Percentiles rank a stretch among this genome's conserved stretches.
Evolutionary conservation across 1,284 basidiomycete genomes (phyloP).

Genomic region (Coniophora puteana): DNA sequence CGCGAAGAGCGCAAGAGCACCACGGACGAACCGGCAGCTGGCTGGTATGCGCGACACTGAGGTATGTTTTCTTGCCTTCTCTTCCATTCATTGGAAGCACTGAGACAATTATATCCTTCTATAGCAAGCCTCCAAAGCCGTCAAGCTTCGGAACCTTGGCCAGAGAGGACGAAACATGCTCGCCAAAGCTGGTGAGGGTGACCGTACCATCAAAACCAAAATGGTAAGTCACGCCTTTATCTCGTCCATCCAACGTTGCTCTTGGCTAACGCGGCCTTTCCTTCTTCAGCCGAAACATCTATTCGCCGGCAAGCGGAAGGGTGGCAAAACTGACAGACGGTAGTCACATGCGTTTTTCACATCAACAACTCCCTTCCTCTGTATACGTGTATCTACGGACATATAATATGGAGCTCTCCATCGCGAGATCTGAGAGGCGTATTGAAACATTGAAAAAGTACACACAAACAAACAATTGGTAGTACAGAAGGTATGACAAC

Average conservation of each 20-base stretch:
- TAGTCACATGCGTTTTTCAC: no score
- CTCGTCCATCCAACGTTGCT: conserved; percentile 7
- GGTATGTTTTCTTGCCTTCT: conserved; percentile 38
- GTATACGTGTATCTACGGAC: no score
- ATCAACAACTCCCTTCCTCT: no score
- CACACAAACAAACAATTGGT: no score
- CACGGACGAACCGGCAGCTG: conserved; percentile 68
- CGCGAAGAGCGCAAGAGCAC: conserved; percentile 48
- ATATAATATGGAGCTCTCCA: no score
- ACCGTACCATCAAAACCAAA: conserved; percentile 77
- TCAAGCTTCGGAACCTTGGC: conserved; percentile 78
- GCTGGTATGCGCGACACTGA: conserved; percentile 77
- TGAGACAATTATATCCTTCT: conserved; percentile 1
- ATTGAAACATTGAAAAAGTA: no score
- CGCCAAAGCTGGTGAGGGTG: conserved; percentile 87
- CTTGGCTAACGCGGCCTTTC: conserved; percentile 11
- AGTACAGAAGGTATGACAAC: no score
- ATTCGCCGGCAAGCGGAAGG: conserved; percentile 86
- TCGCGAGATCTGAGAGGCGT: no score
- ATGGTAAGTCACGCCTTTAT: conserved; percentile 53
- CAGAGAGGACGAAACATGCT: conserved; percentile 84
- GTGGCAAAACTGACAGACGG: conserved; percentile 81
- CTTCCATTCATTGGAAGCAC: no score
- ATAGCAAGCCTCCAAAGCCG: conserved; percentile 77
- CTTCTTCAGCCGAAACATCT: conserved; percentile 74